Evolutionary conservation across 768 basidiomycete species (phyloP).

Genomic region (Tulasnella sp.): DNA sequence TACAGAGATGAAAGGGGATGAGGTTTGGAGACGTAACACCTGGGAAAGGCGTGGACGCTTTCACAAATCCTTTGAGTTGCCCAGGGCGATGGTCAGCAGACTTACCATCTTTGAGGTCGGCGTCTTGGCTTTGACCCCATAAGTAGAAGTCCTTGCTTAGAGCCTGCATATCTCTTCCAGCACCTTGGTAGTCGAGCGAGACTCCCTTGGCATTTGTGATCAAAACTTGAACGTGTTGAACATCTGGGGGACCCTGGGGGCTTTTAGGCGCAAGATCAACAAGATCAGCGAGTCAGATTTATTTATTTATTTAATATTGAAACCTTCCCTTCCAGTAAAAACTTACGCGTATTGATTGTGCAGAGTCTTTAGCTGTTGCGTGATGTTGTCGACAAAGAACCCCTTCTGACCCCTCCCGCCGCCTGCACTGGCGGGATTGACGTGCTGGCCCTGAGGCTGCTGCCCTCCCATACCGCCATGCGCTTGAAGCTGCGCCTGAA

Average conservation of each 20-base stretch:
- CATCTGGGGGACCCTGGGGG: constrained; percentile 13
- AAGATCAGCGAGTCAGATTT: background rate
- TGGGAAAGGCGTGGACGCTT: too few species aligned
- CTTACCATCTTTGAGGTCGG: constrained; percentile 50
- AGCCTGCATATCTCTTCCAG: constrained; percentile 52
- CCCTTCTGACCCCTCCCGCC: background rate
- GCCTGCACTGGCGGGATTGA: background rate
- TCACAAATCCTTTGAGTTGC: too few species aligned
- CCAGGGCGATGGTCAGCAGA: background rate
- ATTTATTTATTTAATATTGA: background rate
- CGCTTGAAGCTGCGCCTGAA: background rate
- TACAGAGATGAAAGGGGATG: constrained; percentile 23
- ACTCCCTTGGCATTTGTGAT: constrained; percentile 71
- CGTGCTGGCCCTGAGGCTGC: background rate
- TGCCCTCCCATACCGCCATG: constrained; percentile 1
- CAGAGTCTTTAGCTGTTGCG: constrained; percentile 1
- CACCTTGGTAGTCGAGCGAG: constrained; percentile 58
- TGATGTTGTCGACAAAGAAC: constrained; percentile 5
- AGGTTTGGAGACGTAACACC: too few species aligned
- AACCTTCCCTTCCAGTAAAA: background rate
- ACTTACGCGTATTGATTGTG: constrained; percentile 14
- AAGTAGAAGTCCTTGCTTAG: constrained; percentile 78
- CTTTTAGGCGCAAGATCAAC: background rate
- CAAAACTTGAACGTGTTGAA: constrained; percentile 47
- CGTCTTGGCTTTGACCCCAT: constrained; percentile 64